Percentiles rank a stretch among this genome's conserved stretches.
phyloP scores from a whole-genome alignment of 2,329 filamentous ascomycete genomes.

The Sporothrix globosa region DNA sequence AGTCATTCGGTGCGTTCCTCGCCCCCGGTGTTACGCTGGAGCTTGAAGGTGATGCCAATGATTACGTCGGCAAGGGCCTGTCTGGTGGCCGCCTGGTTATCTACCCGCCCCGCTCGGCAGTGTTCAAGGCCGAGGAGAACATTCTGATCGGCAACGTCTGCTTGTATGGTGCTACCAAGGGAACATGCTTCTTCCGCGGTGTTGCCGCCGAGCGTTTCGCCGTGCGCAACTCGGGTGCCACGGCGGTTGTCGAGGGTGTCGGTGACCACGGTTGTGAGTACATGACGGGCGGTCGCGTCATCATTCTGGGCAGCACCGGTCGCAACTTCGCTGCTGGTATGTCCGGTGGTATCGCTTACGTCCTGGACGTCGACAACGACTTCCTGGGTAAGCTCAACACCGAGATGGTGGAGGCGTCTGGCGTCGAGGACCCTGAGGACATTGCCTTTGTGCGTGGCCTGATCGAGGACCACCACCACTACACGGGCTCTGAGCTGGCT shows the following conservation, averaged over 20 bases:
- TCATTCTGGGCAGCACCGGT: constrained; percentile 85
- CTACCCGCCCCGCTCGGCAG: constrained; percentile 85
- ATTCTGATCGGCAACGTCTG: constrained; percentile 92
- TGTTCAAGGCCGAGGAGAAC: constrained; percentile 96
- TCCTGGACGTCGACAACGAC: constrained; percentile 86
- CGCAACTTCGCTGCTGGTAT: constrained; percentile 98
- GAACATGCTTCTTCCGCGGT: constrained; percentile 95
- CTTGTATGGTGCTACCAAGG: constrained; percentile 88
- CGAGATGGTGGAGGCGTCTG: constrained; percentile 93
- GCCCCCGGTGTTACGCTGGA: constrained; percentile 92
- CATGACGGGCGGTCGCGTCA: constrained; percentile 93
- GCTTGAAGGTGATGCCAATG: constrained; percentile 93
- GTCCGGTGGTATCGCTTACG: constrained; percentile 96
- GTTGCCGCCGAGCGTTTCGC: constrained; percentile 95
- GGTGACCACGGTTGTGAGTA: constrained; percentile 98
- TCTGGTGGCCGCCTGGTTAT: constrained; percentile 92
- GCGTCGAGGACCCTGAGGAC: constrained; percentile 81
- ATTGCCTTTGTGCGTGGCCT: constrained; percentile 88
- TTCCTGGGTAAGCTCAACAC: constrained; percentile 93
- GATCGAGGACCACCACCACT: constrained; percentile 96
- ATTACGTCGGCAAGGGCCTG: constrained; percentile 94
- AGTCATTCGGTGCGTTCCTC: constrained; percentile 94
- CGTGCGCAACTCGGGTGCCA: constrained; percentile 93
- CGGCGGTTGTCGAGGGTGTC: constrained; percentile 92
- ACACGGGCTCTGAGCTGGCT: constrained; percentile 93